Percentiles rank a stretch among this genome's conserved stretches.
phyloP scores from a whole-genome alignment of 257 asterid genomes.

The Asclepias syriaca region DNA sequence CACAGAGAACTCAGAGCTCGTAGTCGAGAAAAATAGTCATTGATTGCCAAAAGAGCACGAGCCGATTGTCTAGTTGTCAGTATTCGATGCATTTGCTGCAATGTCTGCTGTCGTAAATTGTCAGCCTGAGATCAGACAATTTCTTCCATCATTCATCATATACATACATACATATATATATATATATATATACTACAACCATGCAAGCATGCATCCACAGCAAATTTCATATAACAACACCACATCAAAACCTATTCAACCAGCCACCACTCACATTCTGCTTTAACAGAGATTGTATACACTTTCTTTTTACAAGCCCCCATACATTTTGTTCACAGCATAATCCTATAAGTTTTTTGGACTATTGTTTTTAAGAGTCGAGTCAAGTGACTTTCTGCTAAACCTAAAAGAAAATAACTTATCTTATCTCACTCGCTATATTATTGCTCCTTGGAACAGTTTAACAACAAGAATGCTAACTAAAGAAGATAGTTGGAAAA shows the following conservation, averaged over 20 bases:
- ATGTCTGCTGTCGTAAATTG: slow-evolving; percentile 80
- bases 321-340: no score
- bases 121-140: slow-evolving; percentile 58
- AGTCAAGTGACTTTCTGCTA: background rate
- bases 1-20: slow-evolving; percentile 92
- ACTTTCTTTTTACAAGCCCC: background rate
- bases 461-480: no score
- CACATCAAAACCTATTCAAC: background rate
- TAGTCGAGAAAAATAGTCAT: slow-evolving; percentile 82
- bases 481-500: background rate
- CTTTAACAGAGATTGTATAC: background rate
- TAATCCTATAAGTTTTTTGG: background rate
- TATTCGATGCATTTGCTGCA: slow-evolving; percentile 89
- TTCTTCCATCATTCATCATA: background rate
- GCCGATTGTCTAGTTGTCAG: slow-evolving; percentile 90
- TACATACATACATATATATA: background rate
- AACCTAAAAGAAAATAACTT: background rate
- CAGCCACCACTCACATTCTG: background rate
- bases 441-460: background rate
- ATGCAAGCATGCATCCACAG: background rate
- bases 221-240: background rate
- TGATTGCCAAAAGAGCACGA: slow-evolving; percentile 87
- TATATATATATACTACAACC: background rate
- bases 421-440: background rate
- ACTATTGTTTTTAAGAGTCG: background rate